A percentile compares a stretch with the other conserved stretches of the same genome.
Conservation (phyloP, 129 eudicot genomes). For the Lactuca sativa region DNA sequence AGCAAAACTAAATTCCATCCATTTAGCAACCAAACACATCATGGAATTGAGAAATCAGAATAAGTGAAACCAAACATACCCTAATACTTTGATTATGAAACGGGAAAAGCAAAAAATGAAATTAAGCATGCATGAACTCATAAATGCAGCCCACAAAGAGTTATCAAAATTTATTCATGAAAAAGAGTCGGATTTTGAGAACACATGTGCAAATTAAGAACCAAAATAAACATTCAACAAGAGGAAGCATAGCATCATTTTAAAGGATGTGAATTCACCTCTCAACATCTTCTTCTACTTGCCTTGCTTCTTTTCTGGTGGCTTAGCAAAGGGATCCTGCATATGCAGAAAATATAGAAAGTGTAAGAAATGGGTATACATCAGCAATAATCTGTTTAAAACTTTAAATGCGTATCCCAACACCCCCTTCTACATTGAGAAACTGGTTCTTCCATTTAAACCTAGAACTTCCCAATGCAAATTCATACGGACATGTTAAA, state of each 20-base stretch:
- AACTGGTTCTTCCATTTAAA: too few relatives aligned
- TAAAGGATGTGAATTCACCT: background rate
- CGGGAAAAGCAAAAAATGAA: too few relatives aligned
- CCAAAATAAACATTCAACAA: background rate
- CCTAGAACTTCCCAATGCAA: background rate
- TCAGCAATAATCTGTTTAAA: background rate
- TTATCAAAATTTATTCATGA: slow-evolving; percentile 15
- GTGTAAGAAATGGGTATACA: background rate
- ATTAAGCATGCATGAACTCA: background rate
- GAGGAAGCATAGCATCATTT: background rate
- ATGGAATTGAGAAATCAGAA: too few relatives aligned
- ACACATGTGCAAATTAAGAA: slow-evolving; percentile 6
- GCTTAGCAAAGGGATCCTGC: slow-evolving; percentile 19
- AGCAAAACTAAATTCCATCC: too few relatives aligned
- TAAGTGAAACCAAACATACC: too few relatives aligned
- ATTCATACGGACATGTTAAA: too few relatives aligned
- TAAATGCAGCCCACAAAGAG: background rate
- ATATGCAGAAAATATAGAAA: background rate
- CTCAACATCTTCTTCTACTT: slow-evolving; percentile 1
- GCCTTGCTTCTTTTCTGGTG: slow-evolving; percentile 19
- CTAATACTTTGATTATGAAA: background rate
- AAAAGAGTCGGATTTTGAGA: background rate
- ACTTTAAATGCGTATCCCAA: background rate
- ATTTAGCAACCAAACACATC: too few relatives aligned
- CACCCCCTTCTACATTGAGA: background rate